Percentiles rank a stretch among this genome's conserved stretches.
These are phyloP conservation scores for Pyrenophora teres DNA, from an alignment of 2,329 filamentous ascomycete genomes.

Conservation along the genomic window DNA sequence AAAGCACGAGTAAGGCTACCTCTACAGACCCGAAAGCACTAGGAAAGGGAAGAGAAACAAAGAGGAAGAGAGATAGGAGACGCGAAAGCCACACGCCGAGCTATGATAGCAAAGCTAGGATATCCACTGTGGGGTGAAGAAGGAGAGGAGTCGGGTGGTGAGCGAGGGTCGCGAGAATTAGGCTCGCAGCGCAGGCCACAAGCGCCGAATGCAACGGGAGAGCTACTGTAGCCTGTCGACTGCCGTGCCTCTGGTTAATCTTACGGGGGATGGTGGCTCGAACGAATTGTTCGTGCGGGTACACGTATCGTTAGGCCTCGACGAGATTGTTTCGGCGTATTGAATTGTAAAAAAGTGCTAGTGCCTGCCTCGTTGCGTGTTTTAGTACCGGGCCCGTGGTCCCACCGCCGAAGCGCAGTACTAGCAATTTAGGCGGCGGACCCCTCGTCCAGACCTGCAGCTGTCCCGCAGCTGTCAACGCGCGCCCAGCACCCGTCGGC, in stretches of 20 bases:
- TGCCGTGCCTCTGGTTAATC: conserved; percentile 4
- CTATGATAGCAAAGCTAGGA: conserved; percentile 39
- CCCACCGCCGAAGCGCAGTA: conserved; percentile 5
- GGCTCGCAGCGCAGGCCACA: conserved; percentile 23
- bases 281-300: neutral
- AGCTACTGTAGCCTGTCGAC: conserved; percentile 19
- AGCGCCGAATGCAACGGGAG: conserved; percentile 25
- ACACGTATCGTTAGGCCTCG: neutral
- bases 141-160: conserved; percentile 32
- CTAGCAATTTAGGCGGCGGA: conserved; percentile 18
- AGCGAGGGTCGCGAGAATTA: conserved; percentile 34
- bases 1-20: conserved; percentile 35
- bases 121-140: conserved; percentile 45
- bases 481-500: conserved; percentile 1
- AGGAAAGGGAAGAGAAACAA: conserved; percentile 47
- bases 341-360: conserved; percentile 12
- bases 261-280: conserved; percentile 1
- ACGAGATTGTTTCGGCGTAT: conserved; percentile 6
- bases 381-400: conserved; percentile 7
- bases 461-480: conserved; percentile 18
- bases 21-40: conserved; percentile 36
- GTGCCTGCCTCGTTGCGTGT: conserved; percentile 6
- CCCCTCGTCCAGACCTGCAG: conserved; percentile 17
- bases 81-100: conserved; percentile 44
- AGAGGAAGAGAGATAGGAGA: conserved; percentile 44